A percentile compares a stretch with the other conserved stretches of the same genome.
These are phyloP conservation scores for Lactifluus subvellereus DNA, from an alignment of 768 basidiomycete species.

Conservation along the genomic window DNA sequence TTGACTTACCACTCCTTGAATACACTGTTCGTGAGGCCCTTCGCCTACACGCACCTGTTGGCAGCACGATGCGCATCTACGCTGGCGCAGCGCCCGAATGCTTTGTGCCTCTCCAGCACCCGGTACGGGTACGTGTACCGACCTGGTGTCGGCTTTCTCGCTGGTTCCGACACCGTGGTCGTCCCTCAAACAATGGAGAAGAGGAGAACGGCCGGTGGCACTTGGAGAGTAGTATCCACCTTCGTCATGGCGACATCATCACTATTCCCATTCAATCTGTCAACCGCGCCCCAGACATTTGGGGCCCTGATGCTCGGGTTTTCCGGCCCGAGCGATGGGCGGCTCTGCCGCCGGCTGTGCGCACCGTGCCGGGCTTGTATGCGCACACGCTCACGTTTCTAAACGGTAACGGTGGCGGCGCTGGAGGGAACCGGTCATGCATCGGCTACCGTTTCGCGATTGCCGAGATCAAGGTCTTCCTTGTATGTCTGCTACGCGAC, in stretches of 20 bases:
- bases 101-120: conserved; percentile 43
- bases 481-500: conserved; percentile 53
- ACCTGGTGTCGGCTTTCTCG: conserved; percentile 8
- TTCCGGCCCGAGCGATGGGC: conserved; percentile 60
- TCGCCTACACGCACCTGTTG: conserved; percentile 50
- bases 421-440: conserved; percentile 45
- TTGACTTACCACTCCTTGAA: conserved; percentile 51
- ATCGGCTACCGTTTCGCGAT: conserved; percentile 60
- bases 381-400: conserved; percentile 52
- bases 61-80: conserved; percentile 53
- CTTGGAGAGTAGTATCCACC: conserved; percentile 1
- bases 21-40: conserved; percentile 54
- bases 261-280: conserved; percentile 55
- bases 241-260: conserved; percentile 46
- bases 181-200: neutral
- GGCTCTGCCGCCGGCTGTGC: conserved; percentile 33
- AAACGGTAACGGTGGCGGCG: conserved; percentile 43
- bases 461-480: conserved; percentile 57
- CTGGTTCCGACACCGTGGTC: neutral
- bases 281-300: conserved; percentile 49
- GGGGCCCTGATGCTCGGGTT: conserved; percentile 59
- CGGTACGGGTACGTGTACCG: conserved; percentile 19
- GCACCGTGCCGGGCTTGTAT: conserved; percentile 46
- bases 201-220: conserved; percentile 3
- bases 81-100: conserved; percentile 37